These are phyloP conservation scores for Maudiozyma humilis DNA, from an alignment of 1,139 yeast species.

Conservation along the genomic window DNA sequence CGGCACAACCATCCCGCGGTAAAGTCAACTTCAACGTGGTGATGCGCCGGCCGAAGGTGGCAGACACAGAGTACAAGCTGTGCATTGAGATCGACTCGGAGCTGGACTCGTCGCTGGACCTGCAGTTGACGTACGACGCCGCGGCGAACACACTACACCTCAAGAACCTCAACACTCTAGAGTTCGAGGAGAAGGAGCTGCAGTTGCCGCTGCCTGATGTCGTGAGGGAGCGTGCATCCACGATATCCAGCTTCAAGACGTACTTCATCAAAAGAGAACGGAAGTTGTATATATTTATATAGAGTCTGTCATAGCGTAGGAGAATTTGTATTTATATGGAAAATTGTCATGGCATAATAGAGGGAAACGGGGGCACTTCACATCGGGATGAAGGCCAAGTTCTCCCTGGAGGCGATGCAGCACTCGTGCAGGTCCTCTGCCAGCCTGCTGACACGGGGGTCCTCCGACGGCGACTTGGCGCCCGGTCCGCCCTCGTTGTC, in stretches of 20 bases:
- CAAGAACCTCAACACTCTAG: constrained; percentile 12
- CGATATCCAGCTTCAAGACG: constrained; percentile 9
- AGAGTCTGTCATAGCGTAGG: neutral
- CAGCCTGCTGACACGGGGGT: neutral
- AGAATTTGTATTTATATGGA: neutral
- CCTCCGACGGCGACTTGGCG: neutral
- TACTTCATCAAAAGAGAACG: constrained; percentile 17
- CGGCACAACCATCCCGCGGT: no score
- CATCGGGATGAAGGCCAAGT: constrained; percentile 14
- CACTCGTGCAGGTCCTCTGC: neutral
- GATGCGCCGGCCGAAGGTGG: constrained; percentile 20
- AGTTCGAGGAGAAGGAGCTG: constrained; percentile 16
- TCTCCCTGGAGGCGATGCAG: constrained; percentile 13
- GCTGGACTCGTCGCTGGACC: constrained; percentile 18
- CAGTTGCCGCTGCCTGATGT: constrained; percentile 25
- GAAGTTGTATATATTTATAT: constrained; percentile 20
- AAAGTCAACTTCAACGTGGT: constrained; percentile 18
- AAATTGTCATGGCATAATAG: neutral
- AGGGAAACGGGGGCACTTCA: neutral
- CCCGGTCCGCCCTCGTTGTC: constrained; percentile 36
- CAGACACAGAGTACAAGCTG: constrained; percentile 15
- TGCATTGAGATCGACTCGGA: constrained; percentile 21
- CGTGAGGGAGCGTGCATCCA: constrained; percentile 6
- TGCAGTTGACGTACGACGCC: constrained; percentile 14
- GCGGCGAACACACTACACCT: constrained; percentile 16